Evolutionary conservation across 495 filamentous ascomycete species (phyloP).

Genomic region (Hypomontagnella submonticulosa): DNA sequence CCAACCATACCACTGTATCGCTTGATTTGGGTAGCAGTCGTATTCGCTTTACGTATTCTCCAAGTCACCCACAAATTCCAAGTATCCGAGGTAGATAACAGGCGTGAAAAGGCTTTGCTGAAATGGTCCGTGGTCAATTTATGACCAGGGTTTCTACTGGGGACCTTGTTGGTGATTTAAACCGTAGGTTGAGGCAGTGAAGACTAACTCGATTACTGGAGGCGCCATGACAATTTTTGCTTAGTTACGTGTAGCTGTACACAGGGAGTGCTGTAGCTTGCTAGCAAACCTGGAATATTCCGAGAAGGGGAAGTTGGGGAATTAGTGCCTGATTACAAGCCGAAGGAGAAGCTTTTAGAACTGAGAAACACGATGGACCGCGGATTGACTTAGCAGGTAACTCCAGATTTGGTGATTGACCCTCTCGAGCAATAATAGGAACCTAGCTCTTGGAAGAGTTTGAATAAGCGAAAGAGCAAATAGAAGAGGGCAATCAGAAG

Average conservation of each 20-base stretch:
- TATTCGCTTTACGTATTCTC: slow-evolving; percentile 4
- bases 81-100: not conserved
- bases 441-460: too few species aligned
- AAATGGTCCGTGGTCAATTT: not conserved
- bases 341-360: not conserved
- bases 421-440: too few species aligned
- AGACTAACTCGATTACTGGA: not conserved
- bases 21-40: slow-evolving; percentile 6
- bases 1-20: slow-evolving; percentile 3
- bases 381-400: too few species aligned
- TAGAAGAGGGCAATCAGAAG: not conserved
- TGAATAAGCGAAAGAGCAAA: too few species aligned
- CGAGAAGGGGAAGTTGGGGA: not conserved
- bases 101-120: not conserved
- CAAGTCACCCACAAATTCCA: slow-evolving; percentile 3
- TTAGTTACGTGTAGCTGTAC: not conserved
- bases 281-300: not conserved
- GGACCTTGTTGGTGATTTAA: not conserved
- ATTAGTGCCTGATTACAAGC: not conserved
- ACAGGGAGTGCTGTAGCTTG: not conserved
- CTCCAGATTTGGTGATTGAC: too few species aligned
- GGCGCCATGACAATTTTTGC: not conserved
- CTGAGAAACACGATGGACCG: not conserved
- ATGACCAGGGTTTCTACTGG: not conserved
- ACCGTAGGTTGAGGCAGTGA: not conserved